Percentiles rank a stretch among this genome's conserved stretches.
These are phyloP conservation scores for Penicillium subrubescens DNA, from an alignment of 495 filamentous ascomycete species.

Conservation along the genomic window DNA sequence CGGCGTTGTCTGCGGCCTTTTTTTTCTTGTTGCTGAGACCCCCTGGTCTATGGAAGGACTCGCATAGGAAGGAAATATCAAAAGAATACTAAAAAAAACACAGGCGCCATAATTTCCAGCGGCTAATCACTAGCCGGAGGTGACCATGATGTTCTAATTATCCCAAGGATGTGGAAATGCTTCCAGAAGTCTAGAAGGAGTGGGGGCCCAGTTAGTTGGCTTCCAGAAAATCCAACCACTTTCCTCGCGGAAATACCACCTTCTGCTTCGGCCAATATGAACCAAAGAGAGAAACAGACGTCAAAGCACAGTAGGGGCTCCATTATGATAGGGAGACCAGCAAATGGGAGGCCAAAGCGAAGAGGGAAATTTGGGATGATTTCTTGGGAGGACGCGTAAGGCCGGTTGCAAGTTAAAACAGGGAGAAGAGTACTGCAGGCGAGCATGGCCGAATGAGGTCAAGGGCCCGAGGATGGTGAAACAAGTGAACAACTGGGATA, in stretches of 20 bases:
- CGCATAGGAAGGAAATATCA: not conserved
- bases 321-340: conserved; percentile 1
- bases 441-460: conserved; percentile 29
- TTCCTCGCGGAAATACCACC: conserved; percentile 10
- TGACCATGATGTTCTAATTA: not conserved
- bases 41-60: not conserved
- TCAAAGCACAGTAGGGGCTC: not conserved
- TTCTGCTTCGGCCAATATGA: conserved; percentile 3
- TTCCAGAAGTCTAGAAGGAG: not conserved
- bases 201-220: not conserved
- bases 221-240: not conserved
- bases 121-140: not conserved
- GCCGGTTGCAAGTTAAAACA: conserved; percentile 30
- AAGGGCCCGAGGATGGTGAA: conserved; percentile 46
- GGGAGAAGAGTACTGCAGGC: conserved; percentile 14
- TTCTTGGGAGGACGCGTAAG: conserved; percentile 40
- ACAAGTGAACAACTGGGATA: conserved; percentile 17
- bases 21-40: not conserved
- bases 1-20: not conserved
- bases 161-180: not conserved
- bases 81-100: conserved; percentile 1
- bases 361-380: not conserved
- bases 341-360: conserved; percentile 4
- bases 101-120: not conserved
- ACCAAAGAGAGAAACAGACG: not conserved